phyloP scores from a whole-genome alignment of 1,284 basidiomycete genomes.

The Tetrapyrgos nigripes region DNA sequence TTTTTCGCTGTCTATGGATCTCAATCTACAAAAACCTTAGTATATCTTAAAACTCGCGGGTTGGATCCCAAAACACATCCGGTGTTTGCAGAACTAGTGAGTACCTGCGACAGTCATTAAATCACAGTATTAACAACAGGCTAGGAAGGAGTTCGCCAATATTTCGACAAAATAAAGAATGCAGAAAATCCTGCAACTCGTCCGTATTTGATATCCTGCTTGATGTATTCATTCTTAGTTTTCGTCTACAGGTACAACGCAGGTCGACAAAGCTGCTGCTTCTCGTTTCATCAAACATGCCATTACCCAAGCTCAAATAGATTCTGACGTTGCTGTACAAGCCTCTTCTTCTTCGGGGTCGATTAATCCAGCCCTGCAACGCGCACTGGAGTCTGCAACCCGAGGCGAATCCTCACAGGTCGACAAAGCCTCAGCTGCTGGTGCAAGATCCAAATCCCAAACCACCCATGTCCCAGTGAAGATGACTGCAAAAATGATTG shows the following conservation, averaged over 20 bases:
- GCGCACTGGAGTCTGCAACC: neutral
- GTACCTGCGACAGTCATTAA: slow-evolving; percentile 22
- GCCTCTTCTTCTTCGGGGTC: neutral
- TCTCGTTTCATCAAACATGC: slow-evolving; percentile 83
- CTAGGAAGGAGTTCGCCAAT: slow-evolving; percentile 76
- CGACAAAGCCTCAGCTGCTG: slow-evolving; percentile 1
- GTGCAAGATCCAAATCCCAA: slow-evolving; percentile 24
- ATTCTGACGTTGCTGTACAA: slow-evolving; percentile 2
- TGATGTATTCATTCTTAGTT: slow-evolving; percentile 19
- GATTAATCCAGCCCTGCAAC: neutral
- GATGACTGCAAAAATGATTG: slow-evolving; percentile 72
- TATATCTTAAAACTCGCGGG: slow-evolving; percentile 79
- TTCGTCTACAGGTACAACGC: slow-evolving; percentile 43
- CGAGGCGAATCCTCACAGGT: neutral
- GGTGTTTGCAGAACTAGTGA: slow-evolving; percentile 75
- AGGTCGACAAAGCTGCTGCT: slow-evolving; percentile 79
- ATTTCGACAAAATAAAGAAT: slow-evolving; percentile 81
- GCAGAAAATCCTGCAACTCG: slow-evolving; percentile 72
- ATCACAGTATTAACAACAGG: slow-evolving; percentile 3
- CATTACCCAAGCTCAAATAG: slow-evolving; percentile 60
- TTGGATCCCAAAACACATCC: slow-evolving; percentile 81
- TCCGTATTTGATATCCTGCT: slow-evolving; percentile 36
- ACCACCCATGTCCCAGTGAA: slow-evolving; percentile 53
- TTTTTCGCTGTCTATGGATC: slow-evolving; percentile 6
- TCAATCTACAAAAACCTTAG: slow-evolving; percentile 41